Conservation (phyloP, 2,329 filamentous ascomycete species). For the Escovopsis weberi region DNA sequence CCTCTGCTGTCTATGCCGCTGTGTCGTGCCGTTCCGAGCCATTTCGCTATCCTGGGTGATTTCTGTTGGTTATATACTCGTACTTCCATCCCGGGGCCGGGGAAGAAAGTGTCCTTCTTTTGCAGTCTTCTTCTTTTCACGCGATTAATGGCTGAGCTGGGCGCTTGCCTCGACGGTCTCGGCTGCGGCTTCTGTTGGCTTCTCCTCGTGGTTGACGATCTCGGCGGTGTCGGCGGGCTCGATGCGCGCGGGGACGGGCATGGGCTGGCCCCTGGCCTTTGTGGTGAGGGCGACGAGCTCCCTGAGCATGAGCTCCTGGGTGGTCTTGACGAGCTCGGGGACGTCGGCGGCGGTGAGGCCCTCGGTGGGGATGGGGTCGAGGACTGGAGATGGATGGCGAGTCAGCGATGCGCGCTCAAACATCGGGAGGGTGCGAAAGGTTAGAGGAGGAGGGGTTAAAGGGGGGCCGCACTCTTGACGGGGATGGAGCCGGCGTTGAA, state of each 20-base stretch:
- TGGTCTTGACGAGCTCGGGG: conserved; percentile 52
- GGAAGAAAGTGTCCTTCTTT: neutral
- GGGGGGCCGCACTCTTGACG: conserved; percentile 45
- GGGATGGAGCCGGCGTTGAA: conserved; percentile 60
- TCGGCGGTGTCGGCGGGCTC: neutral
- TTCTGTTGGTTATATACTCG: neutral
- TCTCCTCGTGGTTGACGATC: neutral
- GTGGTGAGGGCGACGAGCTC: conserved; percentile 43
- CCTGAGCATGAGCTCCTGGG: conserved; percentile 61
- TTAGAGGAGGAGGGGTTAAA: neutral
- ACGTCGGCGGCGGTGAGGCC: conserved; percentile 63
- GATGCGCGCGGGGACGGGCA: conserved; percentile 15
- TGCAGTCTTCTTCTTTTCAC: neutral
- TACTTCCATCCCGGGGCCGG: too few relatives aligned
- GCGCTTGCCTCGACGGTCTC: neutral
- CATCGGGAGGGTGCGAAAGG: neutral
- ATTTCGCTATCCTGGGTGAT: neutral
- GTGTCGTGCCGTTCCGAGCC: too few relatives aligned
- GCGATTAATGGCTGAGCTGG: neutral
- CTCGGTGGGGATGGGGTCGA: conserved; percentile 66
- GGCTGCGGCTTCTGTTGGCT: neutral
- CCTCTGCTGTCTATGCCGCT: too few relatives aligned
- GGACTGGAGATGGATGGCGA: conserved; percentile 32
- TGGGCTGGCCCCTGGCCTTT: conserved; percentile 29
- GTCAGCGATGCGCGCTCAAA: too few relatives aligned